Conservation (phyloP, 306 rosid genomes). For the Vigna trinervia region DNA sequence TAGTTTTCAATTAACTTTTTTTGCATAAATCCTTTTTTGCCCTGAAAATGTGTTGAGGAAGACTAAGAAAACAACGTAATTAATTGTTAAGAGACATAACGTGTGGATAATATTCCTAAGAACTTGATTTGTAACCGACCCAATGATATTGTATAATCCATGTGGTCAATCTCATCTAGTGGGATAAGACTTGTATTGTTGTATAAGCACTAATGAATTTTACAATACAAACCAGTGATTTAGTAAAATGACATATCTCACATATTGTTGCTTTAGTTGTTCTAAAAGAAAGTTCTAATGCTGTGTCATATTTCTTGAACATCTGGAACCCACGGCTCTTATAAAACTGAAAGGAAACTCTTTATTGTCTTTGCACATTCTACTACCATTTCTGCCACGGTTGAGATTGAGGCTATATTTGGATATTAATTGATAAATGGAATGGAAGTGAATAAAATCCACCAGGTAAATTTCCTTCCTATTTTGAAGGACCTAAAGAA, state of each 20-base stretch:
- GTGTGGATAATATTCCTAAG: neutral
- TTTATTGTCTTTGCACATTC: constrained; percentile 17
- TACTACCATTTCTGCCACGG: neutral
- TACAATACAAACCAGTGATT: neutral
- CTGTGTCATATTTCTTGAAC: neutral
- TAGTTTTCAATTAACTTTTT: neutral
- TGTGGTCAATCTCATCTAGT: neutral
- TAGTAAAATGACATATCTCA: neutral
- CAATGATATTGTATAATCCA: neutral
- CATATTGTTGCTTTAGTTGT: neutral
- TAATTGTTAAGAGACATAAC: neutral
- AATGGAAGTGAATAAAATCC: neutral
- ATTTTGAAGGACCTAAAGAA: neutral
- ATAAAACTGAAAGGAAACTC: neutral
- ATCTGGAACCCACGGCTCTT: constrained; percentile 2
- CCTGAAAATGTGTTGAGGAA: no score
- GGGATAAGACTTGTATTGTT: neutral
- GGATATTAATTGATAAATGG: neutral
- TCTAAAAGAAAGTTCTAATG: neutral
- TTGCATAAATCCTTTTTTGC: no score
- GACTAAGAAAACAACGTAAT: neutral
- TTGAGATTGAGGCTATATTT: neutral
- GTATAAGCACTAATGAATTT: constrained; percentile 1
- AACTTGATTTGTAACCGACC: neutral
- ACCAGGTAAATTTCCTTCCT: neutral